phyloP scores from a whole-genome alignment of 2,329 filamentous ascomycete genomes.

The Diaporthe ilicicola region DNA sequence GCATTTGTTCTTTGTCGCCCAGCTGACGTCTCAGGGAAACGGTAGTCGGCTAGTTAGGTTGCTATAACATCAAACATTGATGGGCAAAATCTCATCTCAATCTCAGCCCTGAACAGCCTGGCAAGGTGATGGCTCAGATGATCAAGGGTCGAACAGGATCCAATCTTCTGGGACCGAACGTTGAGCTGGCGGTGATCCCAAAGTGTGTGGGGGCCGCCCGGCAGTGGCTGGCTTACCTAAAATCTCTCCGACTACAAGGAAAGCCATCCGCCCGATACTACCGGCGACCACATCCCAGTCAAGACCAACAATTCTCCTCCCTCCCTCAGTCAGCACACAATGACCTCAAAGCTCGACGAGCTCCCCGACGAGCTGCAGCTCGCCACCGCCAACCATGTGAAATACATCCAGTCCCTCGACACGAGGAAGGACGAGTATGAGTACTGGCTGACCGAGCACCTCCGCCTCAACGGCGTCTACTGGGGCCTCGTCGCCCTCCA shows the following conservation, averaged over 20 bases:
- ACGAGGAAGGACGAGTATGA: slow-evolving; percentile 93
- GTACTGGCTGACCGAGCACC: slow-evolving; percentile 97
- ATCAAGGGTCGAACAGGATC: not conserved
- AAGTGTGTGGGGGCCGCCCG: slow-evolving; percentile 5
- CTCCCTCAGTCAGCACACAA: slow-evolving; percentile 32
- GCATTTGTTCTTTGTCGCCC: no score
- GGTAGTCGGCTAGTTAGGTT: no score
- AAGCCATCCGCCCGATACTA: not conserved
- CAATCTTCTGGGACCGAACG: not conserved
- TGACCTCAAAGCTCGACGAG: slow-evolving; percentile 45
- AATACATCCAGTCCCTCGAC: slow-evolving; percentile 92
- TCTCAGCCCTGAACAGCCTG: not conserved
- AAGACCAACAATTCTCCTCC: not conserved
- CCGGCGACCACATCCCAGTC: slow-evolving; percentile 33
- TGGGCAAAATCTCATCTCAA: not conserved
- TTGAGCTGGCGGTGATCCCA: not conserved
- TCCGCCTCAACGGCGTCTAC: slow-evolving; percentile 94
- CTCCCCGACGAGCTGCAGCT: slow-evolving; percentile 54
- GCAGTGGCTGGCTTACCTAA: slow-evolving; percentile 26
- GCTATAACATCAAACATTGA: not conserved
- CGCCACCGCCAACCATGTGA: slow-evolving; percentile 74
- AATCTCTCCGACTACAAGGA: slow-evolving; percentile 19
- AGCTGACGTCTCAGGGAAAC: no score
- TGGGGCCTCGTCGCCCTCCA: slow-evolving; percentile 94
- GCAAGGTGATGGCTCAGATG: not conserved